Base-by-base conservation (phyloP, 164 flowering plant species). In the Vitis vinifera region DNA sequence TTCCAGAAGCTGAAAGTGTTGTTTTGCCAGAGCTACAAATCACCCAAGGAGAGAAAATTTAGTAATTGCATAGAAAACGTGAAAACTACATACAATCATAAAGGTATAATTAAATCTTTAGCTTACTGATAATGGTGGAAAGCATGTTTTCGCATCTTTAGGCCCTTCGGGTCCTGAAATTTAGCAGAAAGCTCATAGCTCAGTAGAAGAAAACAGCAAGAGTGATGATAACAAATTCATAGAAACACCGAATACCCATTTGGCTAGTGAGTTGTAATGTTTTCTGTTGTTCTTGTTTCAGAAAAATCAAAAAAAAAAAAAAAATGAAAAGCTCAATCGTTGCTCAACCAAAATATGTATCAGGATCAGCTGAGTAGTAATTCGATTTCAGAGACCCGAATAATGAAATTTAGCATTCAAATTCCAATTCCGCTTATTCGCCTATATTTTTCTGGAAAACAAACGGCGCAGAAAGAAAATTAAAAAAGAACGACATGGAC, bases 1-100 rank as follows among this genome's bases (percentile, higher is more conserved):
- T 55, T 62, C 98, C 97, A 44, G 98, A 94, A 44, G 97, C 93
- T 63, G 98, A 94, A 15, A 94, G 82, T 11, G 94, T 85, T 27
- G 97, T 92, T 57, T 69, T 88, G 15, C 98, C 97, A 55, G 87
- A 89, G 67, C 98, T 94, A 73, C 31, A 67, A 8, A 73, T 49
- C 8, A 71, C 59, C 57, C 58, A 65, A 19, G 4, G 62, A 52
- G 8, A 65, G 13, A 62, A 10, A 71, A 56, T 62, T 65, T 37
- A 51, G 55, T 2, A 27, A 59, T 10, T 48, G 19, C 17, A 73
- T 12, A 44, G 16, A 59, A 61, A 10, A 44, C 23, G n/a, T n/a
- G 19, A 5, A 44, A 51, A 16, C 8, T 4, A 30, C 15, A 62
- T 31, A 65, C 47, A 60, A 72, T 5, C 2, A 6, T 23, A 68